Evolutionary conservation across 495 filamentous ascomycete species (phyloP), one percentile per base, ranked within the genome.

Genomic region (Chaetomium cochliodes): DNA sequence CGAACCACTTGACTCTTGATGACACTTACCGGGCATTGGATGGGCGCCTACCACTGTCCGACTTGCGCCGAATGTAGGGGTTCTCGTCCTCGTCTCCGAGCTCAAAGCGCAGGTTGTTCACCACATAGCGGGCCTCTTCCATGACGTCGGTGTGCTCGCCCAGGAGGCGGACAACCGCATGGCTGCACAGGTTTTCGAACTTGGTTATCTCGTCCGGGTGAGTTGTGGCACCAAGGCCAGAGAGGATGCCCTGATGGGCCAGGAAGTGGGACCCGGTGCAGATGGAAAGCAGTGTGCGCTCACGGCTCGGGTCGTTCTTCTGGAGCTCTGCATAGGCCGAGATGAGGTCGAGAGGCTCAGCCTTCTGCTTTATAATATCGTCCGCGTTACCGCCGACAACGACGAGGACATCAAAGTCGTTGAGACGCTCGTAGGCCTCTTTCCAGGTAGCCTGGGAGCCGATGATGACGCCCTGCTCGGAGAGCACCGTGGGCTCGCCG

Each of bases 71-170:
- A 67, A 90, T 85, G 72, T 89, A 91, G 15, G 88, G 88, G 74
- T 89, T 90, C 75, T 89, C 86, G 46, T 89, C 87, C 70, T 89
- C 85, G 65, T 89, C 85, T 61, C 87, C 87, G 44, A 90, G 79
- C 63, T 91, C 88, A 73, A 90, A 91, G 60, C 88, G 86, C 51
- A 88, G 82, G 73, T 91, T 91, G 78, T 91, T 91, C 70, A 92
- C 89, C 11, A 92, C 84, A 67, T 91, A 92, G 68, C 90, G 82
- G 71, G 89, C 87, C 59, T 83, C 78, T 65, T 92, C 88, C 64
- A 92, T 80, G 49, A 93, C 87, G 65, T 91, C 87, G 53, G 87
- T 87, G 55, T 85, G 81, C 73, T 87, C 84, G n/a, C 80, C 78
- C 22, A 82, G 58, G 62, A 84, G 80, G 39, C 81, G 76, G 28